Percentiles rank a stretch among this genome's conserved stretches.
phyloP scores from a whole-genome alignment of 805 yeast genomes.

The Millerozyma acaciae region DNA sequence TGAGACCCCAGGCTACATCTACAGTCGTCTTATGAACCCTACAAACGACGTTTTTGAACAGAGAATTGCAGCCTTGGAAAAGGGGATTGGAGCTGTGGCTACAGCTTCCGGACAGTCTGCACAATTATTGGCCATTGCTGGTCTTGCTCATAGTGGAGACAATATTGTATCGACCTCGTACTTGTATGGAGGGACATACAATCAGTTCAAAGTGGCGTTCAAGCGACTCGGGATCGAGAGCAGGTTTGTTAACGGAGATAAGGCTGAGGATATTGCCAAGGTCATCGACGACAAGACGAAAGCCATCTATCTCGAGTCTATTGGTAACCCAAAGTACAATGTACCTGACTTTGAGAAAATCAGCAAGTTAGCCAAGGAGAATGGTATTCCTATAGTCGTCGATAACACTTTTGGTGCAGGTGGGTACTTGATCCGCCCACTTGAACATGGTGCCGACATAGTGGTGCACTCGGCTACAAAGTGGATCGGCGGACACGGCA shows the following conservation, averaged over 20 bases:
- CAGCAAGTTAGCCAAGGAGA: conserved; percentile 71
- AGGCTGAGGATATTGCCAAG: conserved; percentile 66
- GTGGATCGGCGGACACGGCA: conserved; percentile 98
- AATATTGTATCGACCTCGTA: conserved; percentile 83
- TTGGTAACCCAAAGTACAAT: conserved; percentile 90
- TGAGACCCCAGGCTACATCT: conserved; percentile 79
- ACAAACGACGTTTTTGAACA: conserved; percentile 88
- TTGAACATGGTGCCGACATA: conserved; percentile 87
- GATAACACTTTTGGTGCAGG: conserved; percentile 98
- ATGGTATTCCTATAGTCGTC: conserved; percentile 86
- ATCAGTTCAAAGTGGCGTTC: conserved; percentile 90
- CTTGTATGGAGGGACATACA: conserved; percentile 94
- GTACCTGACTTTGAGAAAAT: conserved; percentile 86
- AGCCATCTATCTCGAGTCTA: conserved; percentile 84
- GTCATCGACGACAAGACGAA: conserved; percentile 80
- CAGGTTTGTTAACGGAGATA: conserved; percentile 81
- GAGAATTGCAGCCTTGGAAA: conserved; percentile 88
- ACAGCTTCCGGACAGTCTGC: conserved; percentile 97
- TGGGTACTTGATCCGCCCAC: conserved; percentile 80
- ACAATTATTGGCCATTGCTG: conserved; percentile 77
- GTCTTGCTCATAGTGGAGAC: conserved; percentile 84
- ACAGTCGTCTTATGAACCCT: conserved; percentile 90
- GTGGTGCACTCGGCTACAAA: conserved; percentile 93
- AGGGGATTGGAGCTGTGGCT: conserved; percentile 88
- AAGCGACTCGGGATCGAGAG: conserved; percentile 84